Percentiles rank a stretch among this genome's conserved stretches.
Conservation (phyloP, 495 filamentous ascomycete genomes). For the Penicillium ochrochloron region DNA sequence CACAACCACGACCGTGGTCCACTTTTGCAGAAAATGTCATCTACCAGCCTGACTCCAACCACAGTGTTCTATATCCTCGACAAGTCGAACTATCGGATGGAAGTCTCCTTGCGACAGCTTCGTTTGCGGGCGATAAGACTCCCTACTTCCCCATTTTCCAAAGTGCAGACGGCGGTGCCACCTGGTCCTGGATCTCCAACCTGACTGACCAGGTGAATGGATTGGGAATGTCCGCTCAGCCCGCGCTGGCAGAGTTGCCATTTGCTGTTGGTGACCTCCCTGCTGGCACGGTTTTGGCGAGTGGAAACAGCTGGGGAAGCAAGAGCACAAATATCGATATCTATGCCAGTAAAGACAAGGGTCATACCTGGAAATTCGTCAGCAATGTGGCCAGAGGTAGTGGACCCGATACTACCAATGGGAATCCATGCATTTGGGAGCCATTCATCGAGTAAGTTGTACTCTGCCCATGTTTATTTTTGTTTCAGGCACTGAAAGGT, state of each 20-base stretch:
- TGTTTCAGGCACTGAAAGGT: not conserved
- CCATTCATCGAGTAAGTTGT: conserved; percentile 5
- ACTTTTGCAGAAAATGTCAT: not conserved
- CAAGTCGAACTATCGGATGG: conserved; percentile 2
- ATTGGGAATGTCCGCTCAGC: conserved; percentile 64
- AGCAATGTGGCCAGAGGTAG: conserved; percentile 6
- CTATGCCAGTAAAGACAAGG: conserved; percentile 57
- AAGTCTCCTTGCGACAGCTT: conserved; percentile 1
- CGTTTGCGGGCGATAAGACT: conserved; percentile 1
- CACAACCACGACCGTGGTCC: not conserved
- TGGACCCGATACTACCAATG: conserved; percentile 1
- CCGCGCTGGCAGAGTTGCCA: conserved; percentile 61
- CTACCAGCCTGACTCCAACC: conserved; percentile 7
- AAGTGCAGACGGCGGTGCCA: conserved; percentile 23
- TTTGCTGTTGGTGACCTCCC: conserved; percentile 34
- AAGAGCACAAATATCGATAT: conserved; percentile 67
- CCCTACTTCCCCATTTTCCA: conserved; percentile 22
- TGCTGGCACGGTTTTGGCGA: conserved; percentile 5
- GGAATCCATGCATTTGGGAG: conserved; percentile 9
- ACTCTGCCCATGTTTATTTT: not conserved
- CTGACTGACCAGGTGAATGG: conserved; percentile 42
- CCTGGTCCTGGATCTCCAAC: conserved; percentile 24
- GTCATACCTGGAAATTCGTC: conserved; percentile 1
- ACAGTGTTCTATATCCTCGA: conserved; percentile 9
- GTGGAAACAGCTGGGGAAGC: conserved; percentile 48